Percentiles rank a stretch among this genome's conserved stretches.
Evolutionary conservation across 331 rosid genomes (phyloP).

Genomic region (Stylosanthes scabra): DNA sequence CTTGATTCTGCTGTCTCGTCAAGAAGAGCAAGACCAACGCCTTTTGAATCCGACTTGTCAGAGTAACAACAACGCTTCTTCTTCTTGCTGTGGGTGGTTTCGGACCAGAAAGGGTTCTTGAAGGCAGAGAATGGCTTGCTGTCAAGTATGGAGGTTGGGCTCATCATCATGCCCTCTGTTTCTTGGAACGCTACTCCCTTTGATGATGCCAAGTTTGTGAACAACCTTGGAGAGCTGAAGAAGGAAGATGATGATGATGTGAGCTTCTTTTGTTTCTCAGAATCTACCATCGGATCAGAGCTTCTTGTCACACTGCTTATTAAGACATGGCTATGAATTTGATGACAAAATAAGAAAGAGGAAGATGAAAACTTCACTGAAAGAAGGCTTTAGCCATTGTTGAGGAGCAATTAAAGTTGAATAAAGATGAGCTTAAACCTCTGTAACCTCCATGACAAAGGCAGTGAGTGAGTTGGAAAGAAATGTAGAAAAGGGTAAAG

Average conservation of each 20-base stretch:
- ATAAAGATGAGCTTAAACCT: too few species aligned
- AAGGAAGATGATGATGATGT: conserved; percentile 45
- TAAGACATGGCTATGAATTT: conserved; percentile 24
- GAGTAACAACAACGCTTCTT: conserved; percentile 62
- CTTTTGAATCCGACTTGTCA: conserved; percentile 63
- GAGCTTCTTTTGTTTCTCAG: conserved; percentile 45
- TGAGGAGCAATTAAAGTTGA: not conserved
- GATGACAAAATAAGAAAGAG: not conserved
- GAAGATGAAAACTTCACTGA: conserved; percentile 10
- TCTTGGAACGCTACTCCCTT: conserved; percentile 52
- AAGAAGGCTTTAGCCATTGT: conserved; percentile 31
- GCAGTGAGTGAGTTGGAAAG: too few species aligned
- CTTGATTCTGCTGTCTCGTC: conserved; percentile 57
- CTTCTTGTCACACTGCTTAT: conserved; percentile 3
- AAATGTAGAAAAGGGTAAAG: too few species aligned
- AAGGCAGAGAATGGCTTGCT: conserved; percentile 61
- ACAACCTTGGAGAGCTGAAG: conserved; percentile 65
- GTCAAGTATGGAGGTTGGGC: conserved; percentile 85
- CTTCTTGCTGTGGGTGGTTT: conserved; percentile 48
- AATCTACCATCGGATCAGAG: conserved; percentile 57
- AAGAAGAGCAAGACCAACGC: conserved; percentile 81
- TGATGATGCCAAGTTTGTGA: conserved; percentile 53
- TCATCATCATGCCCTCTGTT: conserved; percentile 61
- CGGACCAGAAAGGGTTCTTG: conserved; percentile 65
- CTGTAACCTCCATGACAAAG: too few species aligned